These are phyloP conservation scores for Gossypium armourianum DNA, from an alignment of 441 rosid species.

Conservation along the genomic window DNA sequence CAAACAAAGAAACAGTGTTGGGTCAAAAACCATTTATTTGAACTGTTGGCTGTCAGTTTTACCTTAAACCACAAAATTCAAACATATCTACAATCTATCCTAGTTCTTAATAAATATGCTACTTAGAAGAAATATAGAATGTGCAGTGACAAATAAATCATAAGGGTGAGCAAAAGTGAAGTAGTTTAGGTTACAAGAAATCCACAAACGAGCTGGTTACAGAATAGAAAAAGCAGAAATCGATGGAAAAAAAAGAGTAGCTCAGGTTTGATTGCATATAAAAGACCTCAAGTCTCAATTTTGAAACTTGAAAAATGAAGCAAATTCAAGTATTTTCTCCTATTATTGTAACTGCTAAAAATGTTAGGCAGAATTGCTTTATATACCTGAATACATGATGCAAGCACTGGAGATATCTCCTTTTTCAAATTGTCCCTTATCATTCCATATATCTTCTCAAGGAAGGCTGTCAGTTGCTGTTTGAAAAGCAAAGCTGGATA, in stretches of 20 bases:
- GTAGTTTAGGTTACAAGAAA: not conserved
- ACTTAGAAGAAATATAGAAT: not conserved
- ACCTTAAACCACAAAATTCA: not conserved
- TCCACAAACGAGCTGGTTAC: not conserved
- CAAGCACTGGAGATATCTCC: slow-evolving; percentile 95
- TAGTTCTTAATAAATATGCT: not conserved
- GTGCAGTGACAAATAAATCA: slow-evolving; percentile 1
- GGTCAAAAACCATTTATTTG: not conserved
- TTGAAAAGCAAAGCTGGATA: slow-evolving; percentile 97
- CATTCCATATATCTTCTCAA: slow-evolving; percentile 98
- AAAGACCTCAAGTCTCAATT: not conserved
- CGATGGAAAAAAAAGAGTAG: not conserved
- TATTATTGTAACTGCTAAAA: not conserved
- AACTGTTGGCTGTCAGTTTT: not conserved
- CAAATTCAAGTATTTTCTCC: not conserved
- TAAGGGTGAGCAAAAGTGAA: not conserved
- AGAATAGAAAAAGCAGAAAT: slow-evolving; percentile 6
- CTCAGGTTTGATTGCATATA: not conserved
- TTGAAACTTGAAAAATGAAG: not conserved
- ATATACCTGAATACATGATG: slow-evolving; percentile 88
- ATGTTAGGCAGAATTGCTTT: not conserved
- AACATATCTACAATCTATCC: not conserved
- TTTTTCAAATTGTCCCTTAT: slow-evolving; percentile 92
- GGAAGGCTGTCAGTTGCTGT: slow-evolving; percentile 99
- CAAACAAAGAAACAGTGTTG: not conserved